phyloP scores from a whole-genome alignment of 2,329 filamentous ascomycete genomes.

The Fusarium sp. region DNA sequence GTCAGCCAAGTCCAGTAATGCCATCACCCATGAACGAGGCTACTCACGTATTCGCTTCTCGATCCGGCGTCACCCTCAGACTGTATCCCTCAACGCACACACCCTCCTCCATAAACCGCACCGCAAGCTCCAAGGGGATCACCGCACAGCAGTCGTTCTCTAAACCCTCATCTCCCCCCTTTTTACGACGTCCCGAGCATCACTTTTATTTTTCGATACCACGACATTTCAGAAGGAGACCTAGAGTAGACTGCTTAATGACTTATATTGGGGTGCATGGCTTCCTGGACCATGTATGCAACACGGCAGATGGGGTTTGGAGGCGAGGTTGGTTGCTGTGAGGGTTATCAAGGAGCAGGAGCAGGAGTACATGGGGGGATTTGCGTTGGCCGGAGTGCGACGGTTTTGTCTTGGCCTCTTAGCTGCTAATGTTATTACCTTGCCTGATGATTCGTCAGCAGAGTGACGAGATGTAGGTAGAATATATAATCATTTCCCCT shows the following conservation, averaged over 20 bases:
- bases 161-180: background rate
- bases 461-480: conserved; percentile 41
- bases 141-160: conserved; percentile 21
- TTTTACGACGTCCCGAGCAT: conserved; percentile 33
- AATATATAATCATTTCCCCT: conserved; percentile 41
- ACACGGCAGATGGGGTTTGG: conserved; percentile 5
- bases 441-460: conserved; percentile 8
- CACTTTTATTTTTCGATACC: conserved; percentile 53
- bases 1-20: conserved; percentile 81
- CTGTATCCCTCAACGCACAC: conserved; percentile 18
- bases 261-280: conserved; percentile 40
- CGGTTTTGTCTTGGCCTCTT: conserved; percentile 25
- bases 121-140: conserved; percentile 9
- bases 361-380: conserved; percentile 29
- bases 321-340: conserved; percentile 14
- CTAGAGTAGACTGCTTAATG: conserved; percentile 53
- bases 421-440: conserved; percentile 23
- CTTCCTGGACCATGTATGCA: conserved; percentile 1
- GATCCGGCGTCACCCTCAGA: conserved; percentile 21
- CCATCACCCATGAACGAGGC: conserved; percentile 14
- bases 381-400: conserved; percentile 13
- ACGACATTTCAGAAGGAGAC: conserved; percentile 46
- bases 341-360: conserved; percentile 9
- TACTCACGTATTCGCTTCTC: conserved; percentile 24
- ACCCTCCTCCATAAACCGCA: conserved; percentile 18